These are phyloP conservation scores for Microsporum ferrugineum DNA, from an alignment of 2,329 filamentous ascomycete species.

Conservation along the genomic window DNA sequence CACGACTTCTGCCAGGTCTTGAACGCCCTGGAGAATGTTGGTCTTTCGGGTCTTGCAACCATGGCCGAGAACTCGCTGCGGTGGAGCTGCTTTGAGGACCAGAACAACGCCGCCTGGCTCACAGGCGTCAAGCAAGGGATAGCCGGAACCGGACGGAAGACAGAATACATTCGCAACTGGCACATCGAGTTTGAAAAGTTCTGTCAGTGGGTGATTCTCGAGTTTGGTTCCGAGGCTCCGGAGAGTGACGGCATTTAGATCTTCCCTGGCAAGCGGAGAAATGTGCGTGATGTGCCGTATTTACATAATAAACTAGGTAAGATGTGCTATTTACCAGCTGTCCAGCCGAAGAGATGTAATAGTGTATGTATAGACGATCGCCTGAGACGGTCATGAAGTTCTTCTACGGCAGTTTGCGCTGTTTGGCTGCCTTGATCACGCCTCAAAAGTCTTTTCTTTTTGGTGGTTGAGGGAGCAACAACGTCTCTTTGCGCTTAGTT, in stretches of 20 bases:
- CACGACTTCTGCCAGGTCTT: slow-evolving; percentile 92
- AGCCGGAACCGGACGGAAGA: slow-evolving; percentile 59
- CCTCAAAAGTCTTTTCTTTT: background rate
- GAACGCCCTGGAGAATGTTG: slow-evolving; percentile 87
- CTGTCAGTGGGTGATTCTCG: slow-evolving; percentile 75
- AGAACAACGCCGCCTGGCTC: slow-evolving; percentile 57
- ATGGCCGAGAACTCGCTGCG: slow-evolving; percentile 86
- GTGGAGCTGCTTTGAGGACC: slow-evolving; percentile 82
- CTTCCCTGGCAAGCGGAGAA: too few species aligned
- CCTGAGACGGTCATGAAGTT: background rate
- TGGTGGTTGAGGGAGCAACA: background rate
- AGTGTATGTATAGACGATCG: background rate
- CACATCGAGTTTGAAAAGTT: slow-evolving; percentile 74
- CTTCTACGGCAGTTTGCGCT: background rate
- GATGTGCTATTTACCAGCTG: too few species aligned
- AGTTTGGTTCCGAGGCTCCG: slow-evolving; percentile 43
- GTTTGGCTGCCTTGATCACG: background rate
- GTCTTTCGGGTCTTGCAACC: slow-evolving; percentile 71
- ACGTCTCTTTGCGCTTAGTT: background rate
- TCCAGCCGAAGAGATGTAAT: background rate
- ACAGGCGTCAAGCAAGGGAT: slow-evolving; percentile 63
- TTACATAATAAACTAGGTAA: too few species aligned
- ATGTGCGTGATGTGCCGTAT: too few species aligned
- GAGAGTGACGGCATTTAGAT: background rate
- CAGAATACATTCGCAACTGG: slow-evolving; percentile 65